A percentile compares a stretch with the other conserved stretches of the same genome.
Evolutionary conservation across 139 green algal species (phyloP).

Genomic region (Volvox reticuliferus): DNA sequence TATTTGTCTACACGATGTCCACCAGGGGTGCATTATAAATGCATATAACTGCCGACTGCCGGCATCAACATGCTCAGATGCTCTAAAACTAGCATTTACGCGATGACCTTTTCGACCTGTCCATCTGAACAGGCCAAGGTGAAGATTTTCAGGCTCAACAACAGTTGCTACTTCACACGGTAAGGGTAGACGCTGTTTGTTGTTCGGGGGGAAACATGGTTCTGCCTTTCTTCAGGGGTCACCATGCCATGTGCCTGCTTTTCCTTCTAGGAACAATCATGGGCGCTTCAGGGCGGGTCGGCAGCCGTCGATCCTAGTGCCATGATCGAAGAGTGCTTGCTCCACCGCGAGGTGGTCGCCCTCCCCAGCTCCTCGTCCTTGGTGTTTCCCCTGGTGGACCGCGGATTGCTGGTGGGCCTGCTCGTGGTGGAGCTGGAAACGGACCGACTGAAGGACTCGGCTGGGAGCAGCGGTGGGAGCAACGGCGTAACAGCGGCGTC

Average conservation of each 20-base stretch:
- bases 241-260: too few species aligned
- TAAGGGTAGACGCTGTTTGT: not conserved
- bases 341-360: slow-evolving; percentile 69
- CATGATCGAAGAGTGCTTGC: slow-evolving; percentile 66
- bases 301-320: slow-evolving; percentile 16
- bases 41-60: not conserved
- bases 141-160: not conserved
- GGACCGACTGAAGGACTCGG: slow-evolving; percentile 31
- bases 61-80: too few species aligned
- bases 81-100: too few species aligned
- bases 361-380: slow-evolving; percentile 68
- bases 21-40: not conserved
- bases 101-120: too few species aligned
- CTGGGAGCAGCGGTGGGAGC: slow-evolving; percentile 18
- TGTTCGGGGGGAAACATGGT: too few species aligned
- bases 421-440: slow-evolving; percentile 67
- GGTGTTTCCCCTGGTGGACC: slow-evolving; percentile 72
- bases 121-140: not conserved
- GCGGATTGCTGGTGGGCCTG: slow-evolving; percentile 71
- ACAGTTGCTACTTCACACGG: slow-evolving; percentile 34
- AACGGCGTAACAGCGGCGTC: not conserved
- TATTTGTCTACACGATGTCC: not conserved
- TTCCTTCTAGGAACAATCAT: slow-evolving; percentile 33
- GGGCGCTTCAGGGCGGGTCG: slow-evolving; percentile 43
- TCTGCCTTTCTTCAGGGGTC: too few species aligned